Conservation (phyloP, 108 stramenopile genomes). For the Nitzschia palea region DNA sequence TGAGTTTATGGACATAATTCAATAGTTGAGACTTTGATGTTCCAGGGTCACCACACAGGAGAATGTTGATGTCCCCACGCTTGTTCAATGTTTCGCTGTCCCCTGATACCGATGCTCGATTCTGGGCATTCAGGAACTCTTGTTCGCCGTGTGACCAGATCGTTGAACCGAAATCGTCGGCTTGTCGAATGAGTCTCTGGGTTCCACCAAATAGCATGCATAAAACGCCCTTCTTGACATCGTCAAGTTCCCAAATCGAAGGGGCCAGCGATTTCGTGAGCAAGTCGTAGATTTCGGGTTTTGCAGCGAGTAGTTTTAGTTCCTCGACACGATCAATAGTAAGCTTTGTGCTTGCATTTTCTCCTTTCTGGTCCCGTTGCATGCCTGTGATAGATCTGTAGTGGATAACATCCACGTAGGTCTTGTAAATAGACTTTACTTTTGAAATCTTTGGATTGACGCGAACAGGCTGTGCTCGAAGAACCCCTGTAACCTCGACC, state of each 20-base stretch:
- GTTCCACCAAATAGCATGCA: conserved; percentile 99
- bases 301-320: conserved; percentile 62
- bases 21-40: conserved; percentile 98
- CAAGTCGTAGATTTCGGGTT: conserved; percentile 86
- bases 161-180: too few species aligned
- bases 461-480: conserved; percentile 91
- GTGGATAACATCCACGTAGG: conserved; percentile 98
- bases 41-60: conserved; percentile 98
- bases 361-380: conserved; percentile 31
- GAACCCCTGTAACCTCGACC: conserved; percentile 96
- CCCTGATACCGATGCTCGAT: conserved; percentile 35
- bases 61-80: conserved; percentile 98
- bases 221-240: conserved; percentile 98
- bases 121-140: conserved; percentile 34
- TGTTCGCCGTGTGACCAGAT: too few species aligned
- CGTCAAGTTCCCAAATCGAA: conserved; percentile 98
- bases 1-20: conserved; percentile 95
- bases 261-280: conserved; percentile 89
- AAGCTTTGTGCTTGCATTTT: conserved; percentile 29
- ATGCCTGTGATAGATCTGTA: conserved; percentile 71
- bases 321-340: conserved; percentile 67
- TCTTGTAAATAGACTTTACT: conserved; percentile 92
- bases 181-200: conserved; percentile 48
- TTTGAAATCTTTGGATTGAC: conserved; percentile 89
- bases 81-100: conserved; percentile 63